Evolutionary conservation across 2,329 filamentous ascomycete genomes (phyloP).

Genomic region (Pseudocercospora pini-densiflorae): DNA sequence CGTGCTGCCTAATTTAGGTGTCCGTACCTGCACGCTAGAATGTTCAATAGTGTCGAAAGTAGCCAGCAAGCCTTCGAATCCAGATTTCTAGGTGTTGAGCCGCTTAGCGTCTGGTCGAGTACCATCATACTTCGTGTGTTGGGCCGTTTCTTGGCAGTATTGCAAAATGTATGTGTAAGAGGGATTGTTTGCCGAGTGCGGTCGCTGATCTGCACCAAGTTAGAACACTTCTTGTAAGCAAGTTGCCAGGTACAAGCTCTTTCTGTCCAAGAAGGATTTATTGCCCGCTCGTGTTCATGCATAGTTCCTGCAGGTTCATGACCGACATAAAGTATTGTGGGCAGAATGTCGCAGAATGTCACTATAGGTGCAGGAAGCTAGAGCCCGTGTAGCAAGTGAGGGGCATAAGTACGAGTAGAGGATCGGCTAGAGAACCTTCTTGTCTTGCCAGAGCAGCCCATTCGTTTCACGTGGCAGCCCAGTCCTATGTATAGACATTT

Average conservation of each 20-base stretch:
- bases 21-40: conserved; percentile 6
- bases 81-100: neutral
- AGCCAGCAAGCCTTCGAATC: neutral
- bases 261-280: neutral
- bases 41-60: conserved; percentile 5
- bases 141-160: conserved; percentile 1
- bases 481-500: neutral
- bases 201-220: neutral
- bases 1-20: neutral
- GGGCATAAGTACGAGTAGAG: neutral
- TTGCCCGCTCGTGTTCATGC: conserved; percentile 6
- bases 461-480: conserved; percentile 1
- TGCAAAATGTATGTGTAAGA: neutral
- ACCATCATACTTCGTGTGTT: neutral
- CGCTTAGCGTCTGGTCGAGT: neutral
- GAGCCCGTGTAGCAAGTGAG: neutral
- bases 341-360: neutral
- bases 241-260: neutral
- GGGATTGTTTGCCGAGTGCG: neutral
- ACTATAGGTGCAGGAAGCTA: conserved; percentile 4
- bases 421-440: neutral
- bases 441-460: neutral
- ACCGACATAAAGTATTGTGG: neutral
- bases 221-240: neutral
- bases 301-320: conserved; percentile 5